Evolutionary conservation across 768 basidiomycete species (phyloP).

Genomic region (Phlebiopsis flavidoalba): DNA sequence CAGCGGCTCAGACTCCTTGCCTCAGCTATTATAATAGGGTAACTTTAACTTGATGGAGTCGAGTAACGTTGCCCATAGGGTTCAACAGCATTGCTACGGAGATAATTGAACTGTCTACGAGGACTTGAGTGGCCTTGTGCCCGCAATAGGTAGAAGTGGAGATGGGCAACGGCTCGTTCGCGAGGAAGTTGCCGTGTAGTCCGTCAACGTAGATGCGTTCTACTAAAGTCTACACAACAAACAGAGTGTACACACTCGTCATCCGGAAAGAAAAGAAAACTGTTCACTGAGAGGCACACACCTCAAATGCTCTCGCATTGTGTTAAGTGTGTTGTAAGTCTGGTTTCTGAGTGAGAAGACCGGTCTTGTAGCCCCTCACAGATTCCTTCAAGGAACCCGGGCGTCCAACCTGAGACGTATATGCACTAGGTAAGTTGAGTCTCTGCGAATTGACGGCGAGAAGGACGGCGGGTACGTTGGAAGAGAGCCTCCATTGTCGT

Average conservation of each 20-base stretch:
- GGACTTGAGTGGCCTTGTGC: conserved; percentile 92
- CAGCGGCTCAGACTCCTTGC: too few species aligned
- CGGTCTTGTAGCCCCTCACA: conserved; percentile 92
- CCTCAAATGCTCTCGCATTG: conserved; percentile 98
- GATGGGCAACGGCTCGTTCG: conserved; percentile 91
- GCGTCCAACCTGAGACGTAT: conserved; percentile 47
- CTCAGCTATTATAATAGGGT: not conserved
- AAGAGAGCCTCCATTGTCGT: conserved; percentile 79
- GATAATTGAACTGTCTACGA: conserved; percentile 98
- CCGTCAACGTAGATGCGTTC: conserved; percentile 92
- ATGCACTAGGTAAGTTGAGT: conserved; percentile 23
- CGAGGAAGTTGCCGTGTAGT: conserved; percentile 98
- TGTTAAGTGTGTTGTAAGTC: conserved; percentile 87
- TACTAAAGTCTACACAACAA: conserved; percentile 68
- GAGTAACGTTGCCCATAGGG: conserved; percentile 87
- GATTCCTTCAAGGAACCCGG: conserved; percentile 78
- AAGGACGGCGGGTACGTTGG: conserved; percentile 53
- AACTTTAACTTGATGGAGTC: conserved; percentile 96
- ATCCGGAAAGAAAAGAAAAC: not conserved
- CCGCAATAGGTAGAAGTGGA: conserved; percentile 85
- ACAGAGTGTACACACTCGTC: not conserved
- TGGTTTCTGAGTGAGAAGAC: conserved; percentile 84
- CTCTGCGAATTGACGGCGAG: not conserved
- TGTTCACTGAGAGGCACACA: conserved; percentile 26
- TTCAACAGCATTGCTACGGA: conserved; percentile 86